Conservation (phyloP, 2,329 filamentous ascomycete species). For the Aspergillus sp. region DNA sequence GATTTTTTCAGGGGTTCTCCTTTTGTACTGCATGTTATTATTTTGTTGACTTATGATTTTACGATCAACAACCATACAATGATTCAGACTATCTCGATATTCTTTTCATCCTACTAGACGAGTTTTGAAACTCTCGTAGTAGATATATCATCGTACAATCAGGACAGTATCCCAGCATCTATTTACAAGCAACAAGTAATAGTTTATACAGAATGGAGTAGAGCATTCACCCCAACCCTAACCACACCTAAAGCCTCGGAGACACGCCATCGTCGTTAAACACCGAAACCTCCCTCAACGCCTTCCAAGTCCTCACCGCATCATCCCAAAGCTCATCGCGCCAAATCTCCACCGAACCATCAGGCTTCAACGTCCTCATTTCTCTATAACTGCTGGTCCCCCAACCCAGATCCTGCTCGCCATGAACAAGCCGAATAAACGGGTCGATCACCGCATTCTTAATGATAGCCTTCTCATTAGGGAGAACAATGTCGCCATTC, state of each 20-base stretch:
- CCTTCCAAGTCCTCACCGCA: constrained; percentile 50
- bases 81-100: not conserved
- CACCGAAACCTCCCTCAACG: constrained; percentile 22
- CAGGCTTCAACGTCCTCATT: constrained; percentile 45
- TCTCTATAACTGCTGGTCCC: constrained; percentile 29
- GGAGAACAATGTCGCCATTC: constrained; percentile 42
- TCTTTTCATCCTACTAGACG: not conserved
- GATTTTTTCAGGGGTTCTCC: not conserved
- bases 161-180: not conserved
- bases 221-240: not conserved
- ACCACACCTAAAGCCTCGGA: constrained; percentile 10
- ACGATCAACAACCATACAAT: not conserved
- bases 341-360: constrained; percentile 50
- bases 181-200: not conserved
- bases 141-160: not conserved
- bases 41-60: not conserved
- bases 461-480: constrained; percentile 47
- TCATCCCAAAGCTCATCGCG: constrained; percentile 49
- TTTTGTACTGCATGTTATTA: not conserved
- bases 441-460: constrained; percentile 30
- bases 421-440: constrained; percentile 29
- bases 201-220: too few species aligned
- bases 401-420: constrained; percentile 23
- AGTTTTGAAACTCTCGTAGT: not conserved
- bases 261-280: not conserved